Evolutionary conservation across 768 basidiomycete species (phyloP).

Genomic region (Tulasnella sp.): DNA sequence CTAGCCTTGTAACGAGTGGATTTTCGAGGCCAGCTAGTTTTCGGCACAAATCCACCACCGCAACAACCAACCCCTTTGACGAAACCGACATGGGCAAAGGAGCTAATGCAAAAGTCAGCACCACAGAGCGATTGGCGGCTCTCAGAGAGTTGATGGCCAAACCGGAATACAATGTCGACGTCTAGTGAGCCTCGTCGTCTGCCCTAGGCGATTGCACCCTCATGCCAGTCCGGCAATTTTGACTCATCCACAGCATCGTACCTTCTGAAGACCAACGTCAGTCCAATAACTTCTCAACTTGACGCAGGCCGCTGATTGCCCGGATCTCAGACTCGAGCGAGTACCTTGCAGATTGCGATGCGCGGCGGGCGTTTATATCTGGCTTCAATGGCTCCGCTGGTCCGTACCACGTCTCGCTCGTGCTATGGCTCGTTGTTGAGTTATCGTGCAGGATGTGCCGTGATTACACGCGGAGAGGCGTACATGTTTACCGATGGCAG

Average conservation of each 20-base stretch:
- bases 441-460: conserved; percentile 48
- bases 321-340: conserved; percentile 62
- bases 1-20: too few relatives aligned
- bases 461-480: conserved; percentile 59
- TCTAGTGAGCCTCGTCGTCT: conserved; percentile 28
- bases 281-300: conserved; percentile 24
- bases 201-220: neutral
- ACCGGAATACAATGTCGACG: conserved; percentile 44
- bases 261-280: conserved; percentile 89
- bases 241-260: conserved; percentile 40
- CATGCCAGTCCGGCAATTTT: neutral
- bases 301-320: neutral
- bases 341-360: conserved; percentile 74
- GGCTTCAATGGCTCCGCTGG: conserved; percentile 94
- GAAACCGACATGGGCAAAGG: too few relatives aligned
- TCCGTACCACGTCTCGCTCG: conserved; percentile 20
- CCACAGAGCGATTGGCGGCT: conserved; percentile 45
- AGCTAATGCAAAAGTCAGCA: conserved; percentile 29
- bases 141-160: conserved; percentile 61
- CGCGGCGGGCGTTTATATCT: conserved; percentile 76
- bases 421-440: neutral
- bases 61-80: too few relatives aligned
- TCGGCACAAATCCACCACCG: too few relatives aligned
- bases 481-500: conserved; percentile 90
- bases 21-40: too few relatives aligned